Evolutionary conservation across 2,329 filamentous ascomycete genomes (phyloP), one percentile per base, ranked within the genome.

Genomic region (Talaromyces atroroseus): DNA sequence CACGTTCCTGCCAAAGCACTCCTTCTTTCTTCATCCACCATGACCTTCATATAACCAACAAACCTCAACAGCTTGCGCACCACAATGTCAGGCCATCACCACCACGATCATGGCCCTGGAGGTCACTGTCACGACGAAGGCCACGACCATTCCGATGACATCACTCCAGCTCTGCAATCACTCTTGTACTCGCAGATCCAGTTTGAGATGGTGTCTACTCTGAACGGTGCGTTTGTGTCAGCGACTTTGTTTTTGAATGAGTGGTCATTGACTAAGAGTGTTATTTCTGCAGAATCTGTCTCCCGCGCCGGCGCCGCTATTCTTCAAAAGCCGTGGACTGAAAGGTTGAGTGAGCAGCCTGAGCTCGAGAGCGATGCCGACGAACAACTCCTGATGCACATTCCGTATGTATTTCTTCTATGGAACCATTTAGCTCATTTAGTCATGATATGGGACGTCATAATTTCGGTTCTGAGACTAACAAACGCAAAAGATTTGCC

Each of bases 141-240:
- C 44, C 91, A 96, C 71, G 91, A 96, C 72, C 92, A 96, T 75
- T 87, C 83, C 48, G 89, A 97, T 76, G 92, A 97, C 77, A 84
- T 96, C 65, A 92, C 89, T 1, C 94, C 94, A 0, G 92, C 92
- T 1, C 80, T 96, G 16, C 92, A 97, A 73, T 87, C 86, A 65
- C 90, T 91, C 44, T 85, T 99, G 36, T 97, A 96, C 77, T 85
- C 89, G 62, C 88, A 96, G 70, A 91, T 99, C 73, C 84, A 92
- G 71, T 96, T 97, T 74, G 87, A 90, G 74, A 82, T 85, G 26
- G 85, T 99, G 60, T 83, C 79, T 38, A 94, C 92, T 0, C 76
- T 96, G 54, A 99, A 99, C 71, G 94, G 71, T 72, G 66, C 18
- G 45, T 36, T 10, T 44, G 12, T 23, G 14, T 18, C 20, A 26